These are phyloP conservation scores for Fragaria iinumae DNA, from an alignment of 306 rosid species.

Conservation along the genomic window DNA sequence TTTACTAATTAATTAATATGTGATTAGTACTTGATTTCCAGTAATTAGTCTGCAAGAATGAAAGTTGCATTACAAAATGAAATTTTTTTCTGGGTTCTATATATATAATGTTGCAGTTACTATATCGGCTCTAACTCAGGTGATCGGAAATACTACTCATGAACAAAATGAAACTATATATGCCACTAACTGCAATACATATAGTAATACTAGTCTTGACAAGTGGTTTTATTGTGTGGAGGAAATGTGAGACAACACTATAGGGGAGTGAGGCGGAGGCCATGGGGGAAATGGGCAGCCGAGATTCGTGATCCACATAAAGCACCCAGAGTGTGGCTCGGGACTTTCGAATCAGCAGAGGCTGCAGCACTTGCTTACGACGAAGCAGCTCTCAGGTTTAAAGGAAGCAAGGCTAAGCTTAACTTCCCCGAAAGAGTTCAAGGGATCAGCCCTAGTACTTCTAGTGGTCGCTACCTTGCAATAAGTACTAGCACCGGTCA, in stretches of 20 bases:
- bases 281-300: slow-evolving; percentile 94
- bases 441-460: slow-evolving; percentile 14
- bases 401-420: slow-evolving; percentile 92
- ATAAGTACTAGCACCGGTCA: not conserved
- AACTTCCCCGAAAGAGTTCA: slow-evolving; percentile 85
- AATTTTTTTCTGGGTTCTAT: no score
- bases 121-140: no score
- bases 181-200: no score
- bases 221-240: slow-evolving; percentile 10
- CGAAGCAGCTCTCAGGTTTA: slow-evolving; percentile 80
- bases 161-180: no score
- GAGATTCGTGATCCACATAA: slow-evolving; percentile 86
- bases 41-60: not conserved
- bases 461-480: not conserved
- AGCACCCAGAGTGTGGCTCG: slow-evolving; percentile 88
- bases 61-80: no score
- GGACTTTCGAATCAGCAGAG: slow-evolving; percentile 80
- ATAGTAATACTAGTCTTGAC: no score
- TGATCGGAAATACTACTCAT: no score
- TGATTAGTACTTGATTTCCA: not conserved
- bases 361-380: slow-evolving; percentile 85
- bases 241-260: slow-evolving; percentile 56
- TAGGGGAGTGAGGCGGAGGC: slow-evolving; percentile 92
- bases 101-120: no score
- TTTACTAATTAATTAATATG: not conserved